A percentile compares a stretch with the other conserved stretches of the same genome.
These are phyloP conservation scores for Thraustotheca clavata DNA, from an alignment of 352 stramenopile genomes.

Conservation along the genomic window DNA sequence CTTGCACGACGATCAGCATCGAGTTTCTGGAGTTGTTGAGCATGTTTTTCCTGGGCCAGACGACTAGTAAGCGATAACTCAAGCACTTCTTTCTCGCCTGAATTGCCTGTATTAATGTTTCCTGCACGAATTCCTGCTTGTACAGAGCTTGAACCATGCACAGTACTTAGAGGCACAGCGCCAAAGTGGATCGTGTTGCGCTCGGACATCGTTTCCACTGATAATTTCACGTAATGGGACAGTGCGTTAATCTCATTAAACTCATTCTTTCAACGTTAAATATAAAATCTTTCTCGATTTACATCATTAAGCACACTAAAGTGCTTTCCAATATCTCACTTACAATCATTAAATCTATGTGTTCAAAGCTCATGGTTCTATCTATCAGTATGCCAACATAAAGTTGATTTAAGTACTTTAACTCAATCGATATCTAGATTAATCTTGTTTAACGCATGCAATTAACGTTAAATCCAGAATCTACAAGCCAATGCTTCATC, in stretches of 20 bases:
- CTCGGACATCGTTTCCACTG: constrained; percentile 38
- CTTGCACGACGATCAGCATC: constrained; percentile 88
- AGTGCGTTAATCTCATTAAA: background rate
- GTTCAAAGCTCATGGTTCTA: no score
- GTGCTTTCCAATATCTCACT: no score
- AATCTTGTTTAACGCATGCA: no score
- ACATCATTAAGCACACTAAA: no score
- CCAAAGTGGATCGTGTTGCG: constrained; percentile 80
- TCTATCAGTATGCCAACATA: no score
- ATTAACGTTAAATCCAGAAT: no score
- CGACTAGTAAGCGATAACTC: constrained; percentile 78
- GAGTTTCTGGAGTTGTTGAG: constrained; percentile 73
- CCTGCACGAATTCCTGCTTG: constrained; percentile 64
- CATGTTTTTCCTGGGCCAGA: constrained; percentile 80
- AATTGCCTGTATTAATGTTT: constrained; percentile 71
- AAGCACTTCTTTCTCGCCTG: constrained; percentile 68
- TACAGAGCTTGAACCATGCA: constrained; percentile 25
- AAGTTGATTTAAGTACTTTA: no score
- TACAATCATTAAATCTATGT: no score
- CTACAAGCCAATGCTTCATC: no score
- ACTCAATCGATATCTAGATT: no score
- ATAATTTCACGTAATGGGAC: background rate
- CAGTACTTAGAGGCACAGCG: constrained; percentile 34
- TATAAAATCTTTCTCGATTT: no score
- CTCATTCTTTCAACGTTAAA: no score